Evolutionary conservation across 768 basidiomycete genomes (phyloP).

Genomic region (Fomitopsis pulvina): DNA sequence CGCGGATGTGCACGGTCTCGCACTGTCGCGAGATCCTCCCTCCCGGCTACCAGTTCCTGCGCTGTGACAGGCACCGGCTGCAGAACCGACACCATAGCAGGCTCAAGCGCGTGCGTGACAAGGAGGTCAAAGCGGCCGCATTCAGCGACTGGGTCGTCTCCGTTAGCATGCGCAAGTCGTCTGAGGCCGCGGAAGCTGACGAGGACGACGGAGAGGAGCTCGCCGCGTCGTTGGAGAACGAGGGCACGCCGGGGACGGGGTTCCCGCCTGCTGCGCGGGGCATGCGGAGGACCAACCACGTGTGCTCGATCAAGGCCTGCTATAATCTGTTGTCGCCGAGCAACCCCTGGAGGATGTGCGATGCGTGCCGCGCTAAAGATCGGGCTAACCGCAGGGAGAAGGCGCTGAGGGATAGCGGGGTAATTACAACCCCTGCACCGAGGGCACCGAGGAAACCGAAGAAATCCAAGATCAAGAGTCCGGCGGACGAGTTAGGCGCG

Average conservation of each 20-base stretch:
- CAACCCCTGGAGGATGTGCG: conserved; percentile 44
- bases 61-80: conserved; percentile 50
- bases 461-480: conserved; percentile 5
- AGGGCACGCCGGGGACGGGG: conserved; percentile 6
- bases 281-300: conserved; percentile 26
- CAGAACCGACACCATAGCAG: conserved; percentile 49
- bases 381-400: conserved; percentile 25
- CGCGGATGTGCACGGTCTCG: conserved; percentile 51
- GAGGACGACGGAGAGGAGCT: not conserved
- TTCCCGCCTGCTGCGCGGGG: conserved; percentile 25
- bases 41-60: conserved; percentile 40
- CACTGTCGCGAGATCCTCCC: conserved; percentile 49
- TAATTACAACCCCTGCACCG: conserved; percentile 7
- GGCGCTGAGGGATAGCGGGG: conserved; percentile 22
- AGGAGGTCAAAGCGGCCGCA: conserved; percentile 33
- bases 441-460: conserved; percentile 1
- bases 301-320: conserved; percentile 35
- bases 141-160: conserved; percentile 17
- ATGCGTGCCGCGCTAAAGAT: conserved; percentile 34
- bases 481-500: conserved; percentile 3
- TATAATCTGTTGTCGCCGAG: conserved; percentile 36
- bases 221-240: not conserved
- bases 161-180: conserved; percentile 2
- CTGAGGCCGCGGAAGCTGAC: not conserved
- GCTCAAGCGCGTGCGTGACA: conserved; percentile 45